Base-by-base conservation (phyloP, 2,329 filamentous ascomycete genomes). In the Orbilia blumenaviensis region DNA sequence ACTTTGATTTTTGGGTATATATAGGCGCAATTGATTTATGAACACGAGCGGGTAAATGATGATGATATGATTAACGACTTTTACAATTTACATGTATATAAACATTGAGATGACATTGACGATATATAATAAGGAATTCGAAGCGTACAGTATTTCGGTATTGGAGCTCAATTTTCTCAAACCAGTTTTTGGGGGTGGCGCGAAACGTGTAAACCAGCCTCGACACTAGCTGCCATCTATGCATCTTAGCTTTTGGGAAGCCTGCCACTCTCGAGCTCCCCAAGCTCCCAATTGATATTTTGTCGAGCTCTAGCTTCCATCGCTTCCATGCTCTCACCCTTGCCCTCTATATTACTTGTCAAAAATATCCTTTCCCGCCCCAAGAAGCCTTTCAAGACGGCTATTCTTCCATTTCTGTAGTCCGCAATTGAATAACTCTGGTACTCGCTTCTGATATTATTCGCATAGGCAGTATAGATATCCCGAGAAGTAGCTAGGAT, bases 381-480 rank as follows among this genome's bases (percentile, higher is more conserved):
- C 41, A 76, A 29, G 34, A 76, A 76, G 1, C 50, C 16, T 14
- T 66, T 60, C 27, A 76, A 32, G 1, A 76, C 64, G 2, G 27
- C 32, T 7, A 18, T 44, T 25, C 72, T 68, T 9, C 64, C 64
- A 18, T 52, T 61, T 48, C 72, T 58, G 25, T 69, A 76, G 2
- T 76, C 64, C 2, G 50, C 16, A 12, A 76, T 44, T 2, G 64
- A 34, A 52, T 69, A 76, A 9, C 12, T 34, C 21, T n/a, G 60
- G 41, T 76, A 76, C 34, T 76, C 72, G 8, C 16, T 61, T 25
- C 72, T 69, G 41, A 76, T 76, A 44, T 60, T 69, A 0, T 69
- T 36, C 6, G 64, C 64, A 34, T 76, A 76, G 12, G 21, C 12
- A 8, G 3, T 21, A 44, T 76, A 76, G 1, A 66, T 16, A 6